phyloP scores from a whole-genome alignment of 371 early-diverging fungal species.

The Mortierella sp. region DNA sequence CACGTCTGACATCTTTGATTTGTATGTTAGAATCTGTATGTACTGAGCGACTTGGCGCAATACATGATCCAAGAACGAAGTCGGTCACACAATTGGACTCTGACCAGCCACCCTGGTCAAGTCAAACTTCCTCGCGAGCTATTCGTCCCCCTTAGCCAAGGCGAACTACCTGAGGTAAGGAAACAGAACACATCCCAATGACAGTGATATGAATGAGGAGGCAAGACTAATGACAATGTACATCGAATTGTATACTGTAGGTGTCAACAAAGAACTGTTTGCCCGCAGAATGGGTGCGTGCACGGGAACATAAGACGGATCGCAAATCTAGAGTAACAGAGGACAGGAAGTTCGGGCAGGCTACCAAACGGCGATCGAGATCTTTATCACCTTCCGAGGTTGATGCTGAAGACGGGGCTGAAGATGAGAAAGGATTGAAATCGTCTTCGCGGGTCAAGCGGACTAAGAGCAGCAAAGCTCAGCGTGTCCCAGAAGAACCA shows the following conservation, averaged over 20 bases:
- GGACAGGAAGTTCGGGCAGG: conserved; percentile 50
- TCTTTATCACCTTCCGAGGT: conserved; percentile 19
- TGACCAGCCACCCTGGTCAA: conserved; percentile 73
- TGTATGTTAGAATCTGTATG: conserved; percentile 75
- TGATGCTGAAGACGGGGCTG: conserved; percentile 14
- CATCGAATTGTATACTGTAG: conserved; percentile 4
- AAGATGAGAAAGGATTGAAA: neutral
- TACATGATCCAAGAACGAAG: conserved; percentile 79
- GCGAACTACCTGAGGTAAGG: conserved; percentile 19
- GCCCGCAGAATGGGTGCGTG: conserved; percentile 33
- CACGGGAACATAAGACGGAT: conserved; percentile 37
- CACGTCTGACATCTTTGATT: neutral
- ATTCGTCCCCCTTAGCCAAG: conserved; percentile 47
- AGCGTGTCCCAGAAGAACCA: conserved; percentile 21
- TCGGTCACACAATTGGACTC: conserved; percentile 73
- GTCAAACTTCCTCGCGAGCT: conserved; percentile 72
- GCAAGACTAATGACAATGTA: neutral
- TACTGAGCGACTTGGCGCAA: conserved; percentile 84
- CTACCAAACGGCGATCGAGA: conserved; percentile 44
- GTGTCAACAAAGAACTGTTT: conserved; percentile 43
- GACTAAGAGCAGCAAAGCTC: conserved; percentile 29
- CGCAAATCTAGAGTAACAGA: conserved; percentile 14
- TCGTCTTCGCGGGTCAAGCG: conserved; percentile 22
- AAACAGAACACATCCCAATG: neutral
- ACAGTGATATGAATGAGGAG: no score